Conservation (phyloP, 2,329 filamentous ascomycete genomes). For the Xylaria polymorpha region DNA sequence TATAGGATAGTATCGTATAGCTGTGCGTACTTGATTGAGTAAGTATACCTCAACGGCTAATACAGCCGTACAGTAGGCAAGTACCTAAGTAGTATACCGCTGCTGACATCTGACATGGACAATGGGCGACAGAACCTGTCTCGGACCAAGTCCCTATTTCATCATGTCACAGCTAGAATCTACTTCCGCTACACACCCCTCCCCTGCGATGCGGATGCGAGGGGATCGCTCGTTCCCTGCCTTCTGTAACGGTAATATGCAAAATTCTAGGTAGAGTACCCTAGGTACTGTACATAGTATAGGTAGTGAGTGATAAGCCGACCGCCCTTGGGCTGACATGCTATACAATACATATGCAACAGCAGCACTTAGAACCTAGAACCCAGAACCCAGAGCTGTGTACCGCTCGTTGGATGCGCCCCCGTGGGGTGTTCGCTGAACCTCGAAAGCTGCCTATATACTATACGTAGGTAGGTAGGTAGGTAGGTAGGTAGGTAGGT, state of each 20-base stretch:
- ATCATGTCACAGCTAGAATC: conserved; percentile 32
- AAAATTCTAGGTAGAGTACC: conserved; percentile 3
- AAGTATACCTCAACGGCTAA: conserved; percentile 29
- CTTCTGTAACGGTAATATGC: conserved; percentile 19
- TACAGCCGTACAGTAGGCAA: too few relatives aligned
- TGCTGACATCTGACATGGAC: conserved; percentile 25
- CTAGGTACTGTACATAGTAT: neutral
- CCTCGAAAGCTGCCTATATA: neutral
- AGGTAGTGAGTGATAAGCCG: conserved; percentile 21
- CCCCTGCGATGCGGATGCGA: neutral
- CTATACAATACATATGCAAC: conserved; percentile 19
- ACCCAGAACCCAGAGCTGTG: neutral
- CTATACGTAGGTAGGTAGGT: too few relatives aligned
- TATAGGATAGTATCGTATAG: too few relatives aligned
- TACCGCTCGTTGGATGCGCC: conserved; percentile 5
- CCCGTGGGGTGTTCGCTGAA: conserved; percentile 11
- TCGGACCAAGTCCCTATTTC: conserved; percentile 31
- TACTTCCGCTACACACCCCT: neutral
- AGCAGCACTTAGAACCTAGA: neutral
- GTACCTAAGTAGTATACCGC: neutral
- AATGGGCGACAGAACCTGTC: conserved; percentile 30
- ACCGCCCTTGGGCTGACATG: conserved; percentile 24
- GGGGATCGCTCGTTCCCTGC: conserved; percentile 12
- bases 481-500: too few relatives aligned
- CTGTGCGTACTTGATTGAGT: too few relatives aligned